Evolutionary conservation across 495 filamentous ascomycete genomes (phyloP), one percentile per base, ranked within the genome.

Genomic region (Parachaetomium inaequale): DNA sequence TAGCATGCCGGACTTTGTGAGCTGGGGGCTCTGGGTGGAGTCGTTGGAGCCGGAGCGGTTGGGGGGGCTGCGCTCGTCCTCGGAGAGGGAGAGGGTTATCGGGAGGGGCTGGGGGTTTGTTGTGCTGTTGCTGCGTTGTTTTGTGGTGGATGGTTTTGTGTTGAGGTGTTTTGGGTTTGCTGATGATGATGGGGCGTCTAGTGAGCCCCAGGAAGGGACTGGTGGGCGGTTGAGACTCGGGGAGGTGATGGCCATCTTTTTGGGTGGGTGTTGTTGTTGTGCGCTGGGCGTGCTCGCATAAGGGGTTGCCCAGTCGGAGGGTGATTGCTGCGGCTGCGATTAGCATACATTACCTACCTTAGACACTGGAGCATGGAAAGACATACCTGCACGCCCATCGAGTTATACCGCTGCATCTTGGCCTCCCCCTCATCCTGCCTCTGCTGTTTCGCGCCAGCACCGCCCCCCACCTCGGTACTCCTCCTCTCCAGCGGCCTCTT

Each of bases 21-120:
- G 67, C 61, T 65, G 72, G 2, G 74, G 78, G 55, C 74, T 80
- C 31, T 65, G 63, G 21, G 46, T 54, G 34, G 42, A 53, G 19
- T 68, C 66, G 38, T 79, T 73, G 2, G 76, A 69, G 19, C 55
- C 68, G 15, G 74, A 68, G 31, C 72, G 70, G 55, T 80, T 81
- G 14, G 70, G 79, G 53, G 70, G 79, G 56, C 79, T 80, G 50
- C 78, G 75, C 42, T 94, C 89, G 36, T 92, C 90, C 70, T 93
- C 90, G 25, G 87, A 81, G 8, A 93, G 79, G 0, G 88, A 91
- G 10, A 94, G 68, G 63, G 85, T 89, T 40, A 94, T 90, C 0
- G 90, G 89, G 7, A 75, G 59, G 40, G 57, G 55, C 47, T 58
- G 70, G 29, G 64, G 50, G 0, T 34, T 49, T 14, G 57, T 52